Conservation (phyloP, 768 basidiomycete species). For the Leccinum rimulosum region DNA sequence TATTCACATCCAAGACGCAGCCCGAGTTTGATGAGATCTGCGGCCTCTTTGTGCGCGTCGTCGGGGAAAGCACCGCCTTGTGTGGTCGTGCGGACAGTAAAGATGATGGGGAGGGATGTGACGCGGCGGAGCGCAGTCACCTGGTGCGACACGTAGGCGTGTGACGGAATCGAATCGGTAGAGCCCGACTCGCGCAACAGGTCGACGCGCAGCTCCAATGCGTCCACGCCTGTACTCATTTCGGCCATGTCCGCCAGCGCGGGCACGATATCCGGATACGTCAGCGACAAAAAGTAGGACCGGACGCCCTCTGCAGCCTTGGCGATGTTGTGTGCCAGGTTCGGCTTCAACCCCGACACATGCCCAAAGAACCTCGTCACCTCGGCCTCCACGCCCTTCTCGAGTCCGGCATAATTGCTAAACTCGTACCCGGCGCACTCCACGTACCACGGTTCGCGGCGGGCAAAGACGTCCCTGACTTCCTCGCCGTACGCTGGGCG, state of each 20-base stretch:
- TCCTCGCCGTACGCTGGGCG: slow-evolving; percentile 90
- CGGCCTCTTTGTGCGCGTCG: slow-evolving; percentile 63
- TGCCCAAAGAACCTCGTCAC: slow-evolving; percentile 86
- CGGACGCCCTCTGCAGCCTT: slow-evolving; percentile 43
- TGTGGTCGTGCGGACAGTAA: slow-evolving; percentile 81
- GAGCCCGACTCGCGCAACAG: slow-evolving; percentile 59
- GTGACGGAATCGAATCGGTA: slow-evolving; percentile 59
- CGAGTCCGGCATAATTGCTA: slow-evolving; percentile 61
- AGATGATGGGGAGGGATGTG: slow-evolving; percentile 84
- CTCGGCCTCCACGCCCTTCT: slow-evolving; percentile 46
- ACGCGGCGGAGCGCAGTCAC: slow-evolving; percentile 73
- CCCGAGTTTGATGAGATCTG: slow-evolving; percentile 74
- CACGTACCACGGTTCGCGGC: slow-evolving; percentile 83
- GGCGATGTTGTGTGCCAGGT: slow-evolving; percentile 53
- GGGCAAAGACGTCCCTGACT: slow-evolving; percentile 75
- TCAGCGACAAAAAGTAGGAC: slow-evolving; percentile 92
- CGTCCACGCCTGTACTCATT: slow-evolving; percentile 82
- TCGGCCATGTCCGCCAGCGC: slow-evolving; percentile 68
- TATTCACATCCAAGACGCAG: slow-evolving; percentile 87
- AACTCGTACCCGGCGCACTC: slow-evolving; percentile 84
- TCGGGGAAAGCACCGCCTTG: slow-evolving; percentile 95
- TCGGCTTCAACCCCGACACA: slow-evolving; percentile 69
- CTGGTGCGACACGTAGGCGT: slow-evolving; percentile 75
- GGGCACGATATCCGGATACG: slow-evolving; percentile 82
- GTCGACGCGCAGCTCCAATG: slow-evolving; percentile 92